A percentile compares a stretch with the other conserved stretches of the same genome.
phyloP scores from a whole-genome alignment of 2,329 filamentous ascomycete species.

The Harringtonia aguacate region DNA sequence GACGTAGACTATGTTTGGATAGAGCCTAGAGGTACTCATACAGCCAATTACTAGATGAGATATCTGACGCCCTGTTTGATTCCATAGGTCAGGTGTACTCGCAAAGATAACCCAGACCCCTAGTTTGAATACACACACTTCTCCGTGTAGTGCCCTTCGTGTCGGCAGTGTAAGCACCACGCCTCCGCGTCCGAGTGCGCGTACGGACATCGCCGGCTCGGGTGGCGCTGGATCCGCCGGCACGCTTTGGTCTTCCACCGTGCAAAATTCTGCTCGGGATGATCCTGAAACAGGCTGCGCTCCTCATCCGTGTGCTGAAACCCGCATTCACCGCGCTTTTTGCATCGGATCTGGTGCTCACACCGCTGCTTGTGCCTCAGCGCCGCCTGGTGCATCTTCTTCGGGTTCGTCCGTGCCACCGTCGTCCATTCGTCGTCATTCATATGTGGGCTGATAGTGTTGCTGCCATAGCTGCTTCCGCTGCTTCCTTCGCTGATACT shows the following conservation, averaged over 20 bases:
- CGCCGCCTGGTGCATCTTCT: not conserved
- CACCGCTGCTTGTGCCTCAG: not conserved
- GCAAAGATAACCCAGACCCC: no score
- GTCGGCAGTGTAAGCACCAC: not conserved
- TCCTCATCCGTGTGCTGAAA: constrained; percentile 3
- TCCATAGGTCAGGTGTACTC: no score
- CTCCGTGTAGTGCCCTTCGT: not conserved
- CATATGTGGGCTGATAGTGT: no score
- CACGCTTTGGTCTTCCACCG: not conserved
- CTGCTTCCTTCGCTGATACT: no score
- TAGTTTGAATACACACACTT: no score
- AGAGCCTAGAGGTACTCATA: no score
- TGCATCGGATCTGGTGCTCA: not conserved
- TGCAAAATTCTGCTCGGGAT: not conserved
- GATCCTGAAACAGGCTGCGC: constrained; percentile 1
- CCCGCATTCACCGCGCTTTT: constrained; percentile 2
- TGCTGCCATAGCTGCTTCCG: no score
- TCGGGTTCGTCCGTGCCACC: not conserved
- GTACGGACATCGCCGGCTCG: not conserved
- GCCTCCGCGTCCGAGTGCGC: not conserved
- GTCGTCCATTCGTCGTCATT: not conserved
- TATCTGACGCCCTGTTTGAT: no score
- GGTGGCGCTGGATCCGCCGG: not conserved
- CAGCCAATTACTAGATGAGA: no score
- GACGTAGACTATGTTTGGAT: no score